Base-by-base conservation (phyloP, 2,329 filamentous ascomycete genomes). In the Acarospora socialis region DNA sequence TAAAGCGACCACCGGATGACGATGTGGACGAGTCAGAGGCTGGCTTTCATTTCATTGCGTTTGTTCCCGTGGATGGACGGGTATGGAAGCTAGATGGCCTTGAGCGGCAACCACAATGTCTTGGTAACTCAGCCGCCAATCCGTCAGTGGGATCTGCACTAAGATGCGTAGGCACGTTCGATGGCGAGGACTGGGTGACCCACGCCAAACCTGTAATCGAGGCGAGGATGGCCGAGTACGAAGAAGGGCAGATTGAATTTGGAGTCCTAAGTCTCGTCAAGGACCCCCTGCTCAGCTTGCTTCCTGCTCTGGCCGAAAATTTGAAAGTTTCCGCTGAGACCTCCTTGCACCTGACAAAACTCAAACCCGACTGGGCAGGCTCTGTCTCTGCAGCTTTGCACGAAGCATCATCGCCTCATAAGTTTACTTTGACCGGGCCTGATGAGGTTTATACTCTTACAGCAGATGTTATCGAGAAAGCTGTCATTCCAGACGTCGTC, bases 61-160 rank as follows among this genome's bases (percentile, higher is more conserved):
- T 87, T 48, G 74, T 94, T 18, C 81, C 82, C 2, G 68, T 74
- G 9, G 64, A 68, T n/a, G 75, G 71, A 2, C 62, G 71, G 34
- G 69, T 93, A 9, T 94, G 83, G 83, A 81, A 86, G 51, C 71
- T 95, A 4, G 87, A 95, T 53, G 87, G 87, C 4, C 61, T 94
- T 14, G 74, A 86, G 50, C 61, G 61, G 24, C 71, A 75, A 41
- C 87, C 83, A 3, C 66, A 73, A 20, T 68, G 64, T 34, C 60
- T 84, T 34, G 77, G 76, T 56, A 51, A 34, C 29, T 25, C n/a
- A 18, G 36, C 22, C 22, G 10, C 13, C 26, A 8, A 16, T 5
- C 14, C 14, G 33, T 17, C 30, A 37, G 34, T 27, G 18, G n/a
- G 18, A 19, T 12, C 22, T 27, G 33, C 13, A 28, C 32, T 49